Evolutionary conservation across 495 filamentous ascomycete species (phyloP).

Genomic region (Penicillium tannophilum): DNA sequence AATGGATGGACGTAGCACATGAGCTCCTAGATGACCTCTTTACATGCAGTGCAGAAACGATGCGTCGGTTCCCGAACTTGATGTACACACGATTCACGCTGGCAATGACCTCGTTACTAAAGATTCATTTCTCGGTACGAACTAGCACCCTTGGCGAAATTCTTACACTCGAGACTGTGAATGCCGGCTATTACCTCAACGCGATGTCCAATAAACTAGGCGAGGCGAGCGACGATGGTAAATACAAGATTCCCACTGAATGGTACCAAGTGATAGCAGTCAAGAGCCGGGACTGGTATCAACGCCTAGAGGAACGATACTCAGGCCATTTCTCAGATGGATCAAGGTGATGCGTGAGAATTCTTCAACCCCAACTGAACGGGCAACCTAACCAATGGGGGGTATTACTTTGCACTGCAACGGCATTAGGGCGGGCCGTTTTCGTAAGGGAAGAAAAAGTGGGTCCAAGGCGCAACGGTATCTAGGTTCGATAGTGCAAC

Average conservation of each 20-base stretch:
- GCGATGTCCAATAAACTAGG: conserved; percentile 38
- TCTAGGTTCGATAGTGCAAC: too few relatives aligned
- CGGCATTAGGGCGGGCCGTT: too few relatives aligned
- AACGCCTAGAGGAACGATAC: conserved; percentile 34
- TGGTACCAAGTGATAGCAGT: conserved; percentile 42
- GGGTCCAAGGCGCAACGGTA: too few relatives aligned
- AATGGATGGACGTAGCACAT: conserved; percentile 52
- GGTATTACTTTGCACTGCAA: too few relatives aligned
- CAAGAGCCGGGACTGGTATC: conserved; percentile 41
- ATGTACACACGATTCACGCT: conserved; percentile 48
- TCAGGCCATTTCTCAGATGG: neutral
- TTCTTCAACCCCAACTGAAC: conserved; percentile 10
- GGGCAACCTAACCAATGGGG: too few relatives aligned
- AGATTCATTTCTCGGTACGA: conserved; percentile 51
- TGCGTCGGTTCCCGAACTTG: conserved; percentile 49
- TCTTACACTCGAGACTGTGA: conserved; percentile 43
- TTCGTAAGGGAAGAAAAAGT: too few relatives aligned
- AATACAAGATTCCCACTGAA: conserved; percentile 41
- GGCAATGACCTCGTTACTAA: conserved; percentile 49
- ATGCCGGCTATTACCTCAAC: conserved; percentile 49
- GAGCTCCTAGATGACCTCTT: conserved; percentile 49
- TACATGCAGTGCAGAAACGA: conserved; percentile 37
- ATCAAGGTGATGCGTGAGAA: conserved; percentile 3
- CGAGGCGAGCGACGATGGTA: conserved; percentile 40
- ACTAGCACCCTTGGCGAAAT: conserved; percentile 47